Conservation (phyloP, 208 protist genomes). For the Leishmania major region DNA sequence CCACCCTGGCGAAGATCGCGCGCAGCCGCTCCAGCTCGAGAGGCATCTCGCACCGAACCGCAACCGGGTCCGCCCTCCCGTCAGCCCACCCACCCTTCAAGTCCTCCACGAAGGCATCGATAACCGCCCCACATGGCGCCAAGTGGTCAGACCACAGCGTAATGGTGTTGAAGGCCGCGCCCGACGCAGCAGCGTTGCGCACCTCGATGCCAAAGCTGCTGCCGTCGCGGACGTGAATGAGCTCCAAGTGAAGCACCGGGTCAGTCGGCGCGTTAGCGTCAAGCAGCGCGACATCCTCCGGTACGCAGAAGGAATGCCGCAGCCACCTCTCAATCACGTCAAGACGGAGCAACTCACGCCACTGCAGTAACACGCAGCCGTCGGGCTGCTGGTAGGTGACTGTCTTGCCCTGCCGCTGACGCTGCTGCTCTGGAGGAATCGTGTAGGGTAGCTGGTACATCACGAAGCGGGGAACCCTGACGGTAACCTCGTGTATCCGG, state of each 20-base stretch:
- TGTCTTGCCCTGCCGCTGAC: background rate
- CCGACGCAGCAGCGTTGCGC: slow-evolving; percentile 27
- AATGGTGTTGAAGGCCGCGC: slow-evolving; percentile 28
- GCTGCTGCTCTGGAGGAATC: slow-evolving; percentile 7
- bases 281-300: slow-evolving; percentile 24
- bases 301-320: slow-evolving; percentile 52
- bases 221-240: slow-evolving; percentile 77
- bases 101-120: slow-evolving; percentile 77
- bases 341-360: slow-evolving; percentile 47
- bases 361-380: slow-evolving; percentile 51
- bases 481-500: slow-evolving; percentile 84
- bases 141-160: slow-evolving; percentile 79
- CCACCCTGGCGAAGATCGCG: slow-evolving; percentile 71
- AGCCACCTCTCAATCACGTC: slow-evolving; percentile 47
- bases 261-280: slow-evolving; percentile 33
- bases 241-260: slow-evolving; percentile 37
- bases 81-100: slow-evolving; percentile 41
- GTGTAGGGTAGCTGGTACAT: slow-evolving; percentile 63
- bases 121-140: slow-evolving; percentile 81
- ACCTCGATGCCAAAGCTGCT: slow-evolving; percentile 52
- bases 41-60: slow-evolving; percentile 77
- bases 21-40: slow-evolving; percentile 63
- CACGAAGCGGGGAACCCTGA: slow-evolving; percentile 85
- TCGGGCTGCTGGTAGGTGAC: slow-evolving; percentile 28
- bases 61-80: slow-evolving; percentile 17